These are phyloP conservation scores for Hyaloscypha variabilis DNA, from an alignment of 495 filamentous ascomycete species.

Conservation along the genomic window DNA sequence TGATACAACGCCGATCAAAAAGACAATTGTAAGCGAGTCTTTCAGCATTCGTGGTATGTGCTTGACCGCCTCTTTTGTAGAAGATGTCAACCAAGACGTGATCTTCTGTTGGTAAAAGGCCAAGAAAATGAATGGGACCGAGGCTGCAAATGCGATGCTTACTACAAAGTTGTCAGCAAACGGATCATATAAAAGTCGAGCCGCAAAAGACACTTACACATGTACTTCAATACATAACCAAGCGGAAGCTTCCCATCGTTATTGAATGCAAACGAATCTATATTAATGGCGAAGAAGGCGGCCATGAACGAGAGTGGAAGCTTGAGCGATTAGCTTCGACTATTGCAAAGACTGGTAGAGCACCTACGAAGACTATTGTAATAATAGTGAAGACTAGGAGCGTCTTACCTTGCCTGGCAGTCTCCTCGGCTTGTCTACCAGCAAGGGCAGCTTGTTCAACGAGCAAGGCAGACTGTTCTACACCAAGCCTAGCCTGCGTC, in stretches of 20 bases:
- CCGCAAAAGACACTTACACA: background rate
- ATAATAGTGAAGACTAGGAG: background rate
- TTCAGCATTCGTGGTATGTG: too few relatives aligned
- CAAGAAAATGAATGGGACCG: background rate
- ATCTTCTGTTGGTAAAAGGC: background rate
- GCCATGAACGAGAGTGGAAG: constrained; percentile 6
- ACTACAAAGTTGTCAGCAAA: background rate
- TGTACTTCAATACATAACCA: background rate
- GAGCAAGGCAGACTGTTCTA: too few relatives aligned
- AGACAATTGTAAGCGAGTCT: too few relatives aligned
- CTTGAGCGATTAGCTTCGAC: background rate
- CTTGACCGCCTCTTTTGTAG: too few relatives aligned
- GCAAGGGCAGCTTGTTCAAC: background rate
- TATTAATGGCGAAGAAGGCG: constrained; percentile 2
- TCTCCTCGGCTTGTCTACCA: background rate
- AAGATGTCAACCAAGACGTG: too few relatives aligned
- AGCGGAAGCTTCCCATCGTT: background rate
- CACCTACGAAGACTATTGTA: background rate
- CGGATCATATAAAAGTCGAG: background rate
- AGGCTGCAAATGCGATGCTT: background rate
- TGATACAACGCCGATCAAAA: too few relatives aligned
- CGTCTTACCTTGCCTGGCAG: background rate
- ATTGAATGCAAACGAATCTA: background rate
- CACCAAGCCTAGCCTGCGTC: too few relatives aligned
- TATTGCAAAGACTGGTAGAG: background rate